Conservation (phyloP, 2,329 filamentous ascomycete species). For the Coleophoma eucalyptorum region DNA sequence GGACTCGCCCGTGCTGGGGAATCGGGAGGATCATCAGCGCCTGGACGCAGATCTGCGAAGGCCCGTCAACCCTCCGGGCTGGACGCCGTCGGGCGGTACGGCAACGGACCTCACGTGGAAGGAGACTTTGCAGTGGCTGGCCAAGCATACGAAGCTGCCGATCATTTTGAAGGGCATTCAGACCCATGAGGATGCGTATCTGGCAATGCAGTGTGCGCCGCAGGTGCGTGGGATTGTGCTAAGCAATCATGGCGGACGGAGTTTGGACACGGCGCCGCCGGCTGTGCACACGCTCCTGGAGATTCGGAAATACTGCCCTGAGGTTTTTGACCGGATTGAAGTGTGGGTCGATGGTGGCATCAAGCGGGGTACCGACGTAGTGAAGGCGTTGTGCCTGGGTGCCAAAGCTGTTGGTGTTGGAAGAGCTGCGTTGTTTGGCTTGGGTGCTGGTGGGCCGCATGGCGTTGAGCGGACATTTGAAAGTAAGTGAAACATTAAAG, state of each 20-base stretch:
- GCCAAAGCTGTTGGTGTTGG: constrained; percentile 81
- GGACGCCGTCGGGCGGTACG: constrained; percentile 83
- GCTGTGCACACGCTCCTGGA: constrained; percentile 71
- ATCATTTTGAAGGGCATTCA: constrained; percentile 92
- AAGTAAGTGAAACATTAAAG: constrained; percentile 38
- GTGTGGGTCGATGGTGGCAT: constrained; percentile 87
- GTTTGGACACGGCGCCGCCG: constrained; percentile 77
- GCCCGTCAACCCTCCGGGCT: constrained; percentile 70
- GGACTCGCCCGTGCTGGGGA: constrained; percentile 87
- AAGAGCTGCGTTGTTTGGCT: constrained; percentile 69
- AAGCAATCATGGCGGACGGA: constrained; percentile 88
- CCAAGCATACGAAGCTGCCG: constrained; percentile 75
- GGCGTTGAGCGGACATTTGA: constrained; percentile 64
- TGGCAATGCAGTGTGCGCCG: constrained; percentile 68
- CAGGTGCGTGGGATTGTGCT: constrained; percentile 81
- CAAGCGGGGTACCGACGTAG: constrained; percentile 79
- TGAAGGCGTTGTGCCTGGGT: constrained; percentile 85
- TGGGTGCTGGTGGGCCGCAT: constrained; percentile 59
- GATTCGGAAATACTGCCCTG: constrained; percentile 58
- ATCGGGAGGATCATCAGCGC: constrained; percentile 78
- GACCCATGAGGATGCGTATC: constrained; percentile 87
- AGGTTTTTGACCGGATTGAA: constrained; percentile 55
- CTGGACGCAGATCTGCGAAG: constrained; percentile 46
- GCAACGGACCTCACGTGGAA: constrained; percentile 85
- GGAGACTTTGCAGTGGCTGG: constrained; percentile 77